Conservation (phyloP, 495 filamentous ascomycete genomes). For the Eremomyces bilateralis region DNA sequence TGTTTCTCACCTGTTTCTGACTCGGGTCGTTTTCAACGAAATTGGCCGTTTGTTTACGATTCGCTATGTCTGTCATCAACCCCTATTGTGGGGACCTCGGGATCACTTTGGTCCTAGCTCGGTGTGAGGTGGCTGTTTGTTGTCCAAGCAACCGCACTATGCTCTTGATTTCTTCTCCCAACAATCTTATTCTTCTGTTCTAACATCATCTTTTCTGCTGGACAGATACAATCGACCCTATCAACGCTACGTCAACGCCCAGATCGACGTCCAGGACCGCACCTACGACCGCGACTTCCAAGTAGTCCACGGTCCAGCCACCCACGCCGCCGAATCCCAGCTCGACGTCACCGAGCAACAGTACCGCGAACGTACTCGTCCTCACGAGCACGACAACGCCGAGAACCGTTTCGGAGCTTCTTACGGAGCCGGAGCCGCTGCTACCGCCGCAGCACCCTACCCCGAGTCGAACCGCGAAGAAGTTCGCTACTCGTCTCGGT, state of each 20-base stretch:
- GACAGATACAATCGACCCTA: slow-evolving; percentile 32
- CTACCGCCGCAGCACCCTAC: neutral
- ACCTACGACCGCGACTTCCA: slow-evolving; percentile 30
- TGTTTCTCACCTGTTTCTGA: neutral
- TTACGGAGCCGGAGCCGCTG: neutral
- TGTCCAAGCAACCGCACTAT: slow-evolving; percentile 7
- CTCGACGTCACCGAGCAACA: slow-evolving; percentile 72
- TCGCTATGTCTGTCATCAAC: neutral
- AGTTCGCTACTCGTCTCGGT: slow-evolving; percentile 17
- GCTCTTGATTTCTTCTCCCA: neutral
- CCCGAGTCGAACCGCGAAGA: slow-evolving; percentile 9
- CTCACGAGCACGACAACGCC: slow-evolving; percentile 9
- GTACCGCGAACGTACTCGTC: slow-evolving; percentile 59
- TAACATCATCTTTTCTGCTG: slow-evolving; percentile 20
- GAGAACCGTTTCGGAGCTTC: neutral
- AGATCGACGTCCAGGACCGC: slow-evolving; percentile 40
- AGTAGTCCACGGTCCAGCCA: slow-evolving; percentile 19
- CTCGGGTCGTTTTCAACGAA: neutral
- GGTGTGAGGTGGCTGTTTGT: slow-evolving; percentile 2
- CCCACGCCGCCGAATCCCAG: slow-evolving; percentile 29
- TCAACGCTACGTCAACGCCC: slow-evolving; percentile 31
- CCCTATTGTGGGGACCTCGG: neutral
- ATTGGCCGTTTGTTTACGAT: neutral
- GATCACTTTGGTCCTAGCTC: neutral
- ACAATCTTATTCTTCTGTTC: neutral